Conservation (phyloP, 345 rosid species). For the Citrus sp. region DNA sequence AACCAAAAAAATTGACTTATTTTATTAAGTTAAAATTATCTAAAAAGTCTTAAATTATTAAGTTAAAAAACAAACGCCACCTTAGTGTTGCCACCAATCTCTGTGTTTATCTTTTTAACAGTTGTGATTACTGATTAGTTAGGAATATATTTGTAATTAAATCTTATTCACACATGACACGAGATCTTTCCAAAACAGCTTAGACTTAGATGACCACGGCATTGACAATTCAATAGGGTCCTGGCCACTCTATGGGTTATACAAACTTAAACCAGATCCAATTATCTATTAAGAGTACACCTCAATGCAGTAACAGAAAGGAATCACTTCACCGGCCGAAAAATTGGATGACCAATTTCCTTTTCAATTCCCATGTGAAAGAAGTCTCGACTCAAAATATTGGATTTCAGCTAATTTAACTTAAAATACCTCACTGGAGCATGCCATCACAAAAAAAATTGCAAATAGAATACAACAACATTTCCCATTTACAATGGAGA, state of each 20-base stretch:
- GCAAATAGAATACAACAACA: slow-evolving; percentile 30
- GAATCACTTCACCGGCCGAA: neutral
- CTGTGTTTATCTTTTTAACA: too few species aligned
- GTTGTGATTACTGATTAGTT: too few species aligned
- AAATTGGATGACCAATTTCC: neutral
- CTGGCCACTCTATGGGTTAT: neutral
- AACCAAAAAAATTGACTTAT: too few species aligned
- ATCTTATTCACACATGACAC: too few species aligned
- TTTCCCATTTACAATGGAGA: slow-evolving; percentile 25
- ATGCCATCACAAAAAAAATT: slow-evolving; percentile 17
- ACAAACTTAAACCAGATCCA: neutral
- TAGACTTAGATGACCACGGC: too few species aligned
- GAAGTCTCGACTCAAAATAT: neutral
- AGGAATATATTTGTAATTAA: too few species aligned
- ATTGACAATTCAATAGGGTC: too few species aligned
- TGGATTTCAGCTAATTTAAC: neutral
- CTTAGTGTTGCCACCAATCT: too few species aligned
- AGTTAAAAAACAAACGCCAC: too few species aligned
- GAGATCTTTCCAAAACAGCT: too few species aligned
- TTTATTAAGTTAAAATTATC: too few species aligned
- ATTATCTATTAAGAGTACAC: neutral
- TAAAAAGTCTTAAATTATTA: too few species aligned
- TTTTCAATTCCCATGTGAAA: neutral
- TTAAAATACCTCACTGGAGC: neutral
- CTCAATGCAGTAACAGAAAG: neutral